Evolutionary conservation across 306 rosid genomes (phyloP), one percentile per base, ranked within the genome.

Genomic region (Myrica gale): DNA sequence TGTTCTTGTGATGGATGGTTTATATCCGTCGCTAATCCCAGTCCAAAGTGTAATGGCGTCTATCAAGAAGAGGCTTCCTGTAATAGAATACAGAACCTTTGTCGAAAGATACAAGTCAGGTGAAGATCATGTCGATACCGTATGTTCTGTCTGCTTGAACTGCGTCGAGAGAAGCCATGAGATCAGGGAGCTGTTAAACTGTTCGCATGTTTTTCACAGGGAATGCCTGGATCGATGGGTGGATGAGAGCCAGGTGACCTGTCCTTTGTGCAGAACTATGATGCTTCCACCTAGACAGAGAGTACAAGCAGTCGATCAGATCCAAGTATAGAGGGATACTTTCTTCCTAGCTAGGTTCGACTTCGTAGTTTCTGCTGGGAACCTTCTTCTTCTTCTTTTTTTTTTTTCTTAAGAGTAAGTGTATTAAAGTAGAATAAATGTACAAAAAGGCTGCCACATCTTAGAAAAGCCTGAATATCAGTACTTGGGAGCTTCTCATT

Each of bases 201-300:
- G 83, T 9, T 68, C 57, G 2, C 85, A 84, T 67, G 81, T 84
- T 6, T 84, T 81, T 17, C 88, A 81, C 43, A 58, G 32, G 42
- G 68, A 71, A 20, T 84, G 85, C 53, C 70, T 78, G 26, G 83
- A 81, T 46, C 5, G 54, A 41, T 84, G 88, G 88, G 72, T 81
- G 0, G 74, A 75, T 15, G 79, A 78, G 42, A 62, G 71, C 61
- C 81, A 60, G 7, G 52, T 84, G 21, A 66, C 67, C 41, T 84
- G 88, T 75, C 85, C 79, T 58, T 37, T 84, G 42, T 84, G 88
- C 67, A 78, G 88, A 81, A 43, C 83, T 6, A 16, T 81, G 70
- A 19, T 84, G 43, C 56, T 80, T 7, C 60, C 77, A 3, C 37
- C 37, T 32, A 32, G 4, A 51, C 13, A 9, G 5, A 44, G 2